Evolutionary conservation across 345 rosid species (phyloP), one percentile per base, ranked within the genome.

Genomic region (Populus davidiana): DNA sequence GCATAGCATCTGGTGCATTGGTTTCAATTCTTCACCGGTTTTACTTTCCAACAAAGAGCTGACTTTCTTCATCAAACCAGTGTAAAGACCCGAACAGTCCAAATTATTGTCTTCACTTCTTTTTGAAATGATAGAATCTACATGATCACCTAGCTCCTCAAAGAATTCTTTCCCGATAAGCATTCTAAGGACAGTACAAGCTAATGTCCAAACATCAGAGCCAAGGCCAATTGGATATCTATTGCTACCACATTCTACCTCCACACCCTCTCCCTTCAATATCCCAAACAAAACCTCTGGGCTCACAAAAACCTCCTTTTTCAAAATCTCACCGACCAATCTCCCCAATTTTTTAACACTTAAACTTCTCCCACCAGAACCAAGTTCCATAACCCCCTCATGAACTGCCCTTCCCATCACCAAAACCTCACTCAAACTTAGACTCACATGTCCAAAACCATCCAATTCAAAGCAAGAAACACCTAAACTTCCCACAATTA

Each of bases 201-300:
- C 89, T 78, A 93, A 76, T 72, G 91, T 69, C 99, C 96, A 95
- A 69, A 90, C 91, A 86, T 95, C 97, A 18, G 94, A 86, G 65
- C 82, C 73, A 83, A 54, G 79, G 11, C 83, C 84, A 72, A 83
- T 80, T 2, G 83, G 17, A 86, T 74, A 66, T 36, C 35, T 65
- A 36, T 69, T 81, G 83, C 79, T 69, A 65, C 76, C 47, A 73
- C 43, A 36, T 71, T 82, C 86, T 35, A 69, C 47, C 47, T 12
- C 70, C 44, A 81, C 23, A 11, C 85, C 89, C 11, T 83, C 82
- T 47, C 78, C 78, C 80, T 79, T 81, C 78, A 90, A 79, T 21
- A 91, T 77, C 81, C 81, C 83, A 76, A 86, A 74, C 84, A 93
- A 77, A 74, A 91, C 75, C 77, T 95, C 98, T 0, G 91, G 91